Conservation (phyloP, 2,329 filamentous ascomycete genomes). For the Rugonectria rugulosa region DNA sequence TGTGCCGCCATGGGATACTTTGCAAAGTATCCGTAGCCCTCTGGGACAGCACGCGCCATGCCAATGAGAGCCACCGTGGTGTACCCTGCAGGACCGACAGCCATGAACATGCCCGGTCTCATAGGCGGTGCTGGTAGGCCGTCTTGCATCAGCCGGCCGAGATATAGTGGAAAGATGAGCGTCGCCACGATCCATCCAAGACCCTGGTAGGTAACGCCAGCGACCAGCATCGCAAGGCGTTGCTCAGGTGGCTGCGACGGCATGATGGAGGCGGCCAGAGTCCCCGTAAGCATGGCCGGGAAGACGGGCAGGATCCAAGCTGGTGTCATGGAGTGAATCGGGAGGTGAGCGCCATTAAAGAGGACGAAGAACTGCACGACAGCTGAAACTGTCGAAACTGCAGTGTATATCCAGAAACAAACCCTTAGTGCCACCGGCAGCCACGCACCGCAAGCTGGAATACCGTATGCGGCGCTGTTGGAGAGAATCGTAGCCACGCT, state of each 20-base stretch:
- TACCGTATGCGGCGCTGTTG: conserved; percentile 70
- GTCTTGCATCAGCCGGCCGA: conserved; percentile 38
- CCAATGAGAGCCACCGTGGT: conserved; percentile 39
- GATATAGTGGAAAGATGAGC: conserved; percentile 34
- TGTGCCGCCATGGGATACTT: conserved; percentile 33
- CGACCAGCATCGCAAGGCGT: conserved; percentile 36
- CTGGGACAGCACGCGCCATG: conserved; percentile 33
- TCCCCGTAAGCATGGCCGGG: conserved; percentile 39
- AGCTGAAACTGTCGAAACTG: conserved; percentile 34
- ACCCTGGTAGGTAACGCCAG: conserved; percentile 38
- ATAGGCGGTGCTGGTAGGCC: conserved; percentile 37
- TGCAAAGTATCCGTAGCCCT: conserved; percentile 37
- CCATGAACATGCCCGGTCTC: conserved; percentile 39
- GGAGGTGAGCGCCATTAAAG: conserved; percentile 39
- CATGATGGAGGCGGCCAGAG: conserved; percentile 34
- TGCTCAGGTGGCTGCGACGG: conserved; percentile 35
- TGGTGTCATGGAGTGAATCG: conserved; percentile 39
- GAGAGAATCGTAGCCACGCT: conserved; percentile 71
- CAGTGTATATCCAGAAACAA: conserved; percentile 62
- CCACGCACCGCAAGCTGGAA: conserved; percentile 57
- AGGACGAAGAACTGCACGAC: conserved; percentile 39
- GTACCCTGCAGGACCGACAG: conserved; percentile 35
- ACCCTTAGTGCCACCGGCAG: conserved; percentile 53
- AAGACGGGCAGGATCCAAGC: conserved; percentile 43
- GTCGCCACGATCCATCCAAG: conserved; percentile 38